Percentiles rank a stretch among this genome's conserved stretches.
phyloP scores from a whole-genome alignment of 768 basidiomycete species.

The Termitomyces sp. region DNA sequence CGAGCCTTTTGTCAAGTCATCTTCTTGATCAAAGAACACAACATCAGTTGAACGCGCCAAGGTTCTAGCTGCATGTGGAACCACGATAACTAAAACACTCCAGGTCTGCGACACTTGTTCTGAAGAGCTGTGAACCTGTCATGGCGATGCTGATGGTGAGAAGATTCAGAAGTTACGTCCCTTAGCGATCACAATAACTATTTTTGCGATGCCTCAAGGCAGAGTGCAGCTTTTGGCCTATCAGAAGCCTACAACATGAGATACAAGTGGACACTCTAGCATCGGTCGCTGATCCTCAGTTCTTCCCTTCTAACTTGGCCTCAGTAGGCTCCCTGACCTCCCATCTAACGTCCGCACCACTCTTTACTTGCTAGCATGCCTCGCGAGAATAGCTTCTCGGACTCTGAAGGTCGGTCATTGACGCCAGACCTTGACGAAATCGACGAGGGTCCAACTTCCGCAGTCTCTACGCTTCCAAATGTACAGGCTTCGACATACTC shows the following conservation, averaged over 20 bases:
- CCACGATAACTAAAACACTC: not conserved
- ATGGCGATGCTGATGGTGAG: not conserved
- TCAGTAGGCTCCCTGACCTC: not conserved
- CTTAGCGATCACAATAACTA: not conserved
- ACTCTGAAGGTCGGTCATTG: slow-evolving; percentile 60
- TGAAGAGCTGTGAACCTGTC: not conserved
- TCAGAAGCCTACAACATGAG: not conserved
- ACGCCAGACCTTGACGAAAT: slow-evolving; percentile 57
- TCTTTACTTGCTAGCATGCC: slow-evolving; percentile 37
- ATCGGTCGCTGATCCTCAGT: not conserved
- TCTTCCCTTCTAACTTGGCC: not conserved
- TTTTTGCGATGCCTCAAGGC: not conserved
- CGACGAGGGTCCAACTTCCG: slow-evolving; percentile 1
- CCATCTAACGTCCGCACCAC: not conserved
- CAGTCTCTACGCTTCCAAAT: slow-evolving; percentile 16
- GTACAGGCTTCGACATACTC: slow-evolving; percentile 3
- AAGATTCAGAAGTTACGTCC: not conserved
- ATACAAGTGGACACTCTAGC: not conserved
- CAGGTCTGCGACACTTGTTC: not conserved
- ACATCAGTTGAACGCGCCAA: not conserved
- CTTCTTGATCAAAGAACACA: not conserved
- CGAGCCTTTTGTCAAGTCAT: not conserved
- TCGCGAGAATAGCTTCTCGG: slow-evolving; percentile 62
- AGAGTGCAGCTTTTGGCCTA: not conserved
- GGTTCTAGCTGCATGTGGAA: not conserved